Conservation (phyloP, 495 filamentous ascomycete genomes). For the Trichoderma erinaceum region DNA sequence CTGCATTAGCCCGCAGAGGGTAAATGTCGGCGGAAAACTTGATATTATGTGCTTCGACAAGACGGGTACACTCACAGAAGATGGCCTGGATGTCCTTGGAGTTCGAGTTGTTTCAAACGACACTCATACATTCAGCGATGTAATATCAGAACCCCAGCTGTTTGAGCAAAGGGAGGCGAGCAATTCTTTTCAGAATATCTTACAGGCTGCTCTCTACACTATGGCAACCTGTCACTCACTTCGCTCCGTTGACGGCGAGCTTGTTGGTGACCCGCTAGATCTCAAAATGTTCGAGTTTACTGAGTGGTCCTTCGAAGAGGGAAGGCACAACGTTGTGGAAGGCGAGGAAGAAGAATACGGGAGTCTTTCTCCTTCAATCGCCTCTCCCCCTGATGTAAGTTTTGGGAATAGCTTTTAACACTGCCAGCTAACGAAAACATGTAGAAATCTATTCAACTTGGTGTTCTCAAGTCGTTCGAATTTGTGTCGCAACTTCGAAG, state of each 20-base stretch:
- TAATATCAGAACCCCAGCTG: conserved; percentile 33
- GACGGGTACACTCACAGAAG: conserved; percentile 94
- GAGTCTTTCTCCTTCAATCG: conserved; percentile 71
- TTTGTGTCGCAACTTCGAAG: conserved; percentile 94
- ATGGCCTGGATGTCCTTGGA: conserved; percentile 92
- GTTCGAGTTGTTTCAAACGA: conserved; percentile 63
- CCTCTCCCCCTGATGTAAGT: conserved; percentile 62
- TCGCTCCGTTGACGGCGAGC: conserved; percentile 74
- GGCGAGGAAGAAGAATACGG: conserved; percentile 59
- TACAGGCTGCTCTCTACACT: conserved; percentile 71
- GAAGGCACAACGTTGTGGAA: conserved; percentile 53
- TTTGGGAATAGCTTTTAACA: background rate
- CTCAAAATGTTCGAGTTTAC: conserved; percentile 99
- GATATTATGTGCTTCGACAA: conserved; percentile 98
- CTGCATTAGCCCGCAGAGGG: conserved; percentile 93
- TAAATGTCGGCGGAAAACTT: conserved; percentile 93
- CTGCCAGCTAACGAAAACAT: conserved; percentile 19
- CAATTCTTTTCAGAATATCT: conserved; percentile 37
- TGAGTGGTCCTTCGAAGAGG: conserved; percentile 86
- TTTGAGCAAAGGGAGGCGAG: background rate
- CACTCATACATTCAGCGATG: conserved; percentile 48
- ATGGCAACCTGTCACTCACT: conserved; percentile 98
- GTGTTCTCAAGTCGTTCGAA: conserved; percentile 82
- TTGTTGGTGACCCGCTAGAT: conserved; percentile 91
- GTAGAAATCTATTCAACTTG: conserved; percentile 62